A percentile compares a stretch with the other conserved stretches of the same genome.
phyloP scores from a whole-genome alignment of 2,329 filamentous ascomycete genomes.

The Fusarium odoratissimum region DNA sequence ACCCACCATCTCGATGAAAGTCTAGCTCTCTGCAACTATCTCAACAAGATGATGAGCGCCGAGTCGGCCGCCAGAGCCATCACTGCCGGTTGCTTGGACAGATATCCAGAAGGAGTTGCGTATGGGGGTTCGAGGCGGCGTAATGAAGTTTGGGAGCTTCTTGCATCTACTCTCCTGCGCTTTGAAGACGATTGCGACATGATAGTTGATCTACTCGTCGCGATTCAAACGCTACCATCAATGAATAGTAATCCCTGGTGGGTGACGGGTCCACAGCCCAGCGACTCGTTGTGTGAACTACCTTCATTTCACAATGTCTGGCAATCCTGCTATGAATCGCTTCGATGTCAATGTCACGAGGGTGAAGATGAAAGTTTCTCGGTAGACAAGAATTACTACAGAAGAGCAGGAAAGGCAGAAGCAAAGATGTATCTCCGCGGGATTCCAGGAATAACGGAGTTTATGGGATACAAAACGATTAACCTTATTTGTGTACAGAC shows the following conservation, averaged over 20 bases:
- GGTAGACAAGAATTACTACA: not conserved
- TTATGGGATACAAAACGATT: not conserved
- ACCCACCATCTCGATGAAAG: slow-evolving; percentile 7
- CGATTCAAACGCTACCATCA: not conserved
- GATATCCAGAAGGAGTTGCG: fast-evolving
- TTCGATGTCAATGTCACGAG: not conserved
- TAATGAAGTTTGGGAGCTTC: not conserved
- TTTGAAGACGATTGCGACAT: not conserved
- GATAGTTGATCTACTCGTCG: not conserved
- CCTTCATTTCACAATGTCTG: fast-evolving
- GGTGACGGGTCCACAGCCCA: not conserved
- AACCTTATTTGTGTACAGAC: not conserved
- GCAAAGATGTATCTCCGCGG: slow-evolving; percentile 3
- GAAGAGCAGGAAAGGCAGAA: not conserved
- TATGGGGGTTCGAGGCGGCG: not conserved
- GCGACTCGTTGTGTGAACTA: not conserved
- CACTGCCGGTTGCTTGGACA: not conserved
- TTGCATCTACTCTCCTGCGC: not conserved
- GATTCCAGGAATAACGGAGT: not conserved
- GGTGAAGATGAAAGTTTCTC: not conserved
- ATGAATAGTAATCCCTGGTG: not conserved
- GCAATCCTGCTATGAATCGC: not conserved
- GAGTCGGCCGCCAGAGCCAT: not conserved
- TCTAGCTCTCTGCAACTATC: slow-evolving; percentile 4
- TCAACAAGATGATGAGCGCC: not conserved